These are phyloP conservation scores for Aspergillus bombycis DNA, from an alignment of 2,329 filamentous ascomycete genomes.

Conservation along the genomic window DNA sequence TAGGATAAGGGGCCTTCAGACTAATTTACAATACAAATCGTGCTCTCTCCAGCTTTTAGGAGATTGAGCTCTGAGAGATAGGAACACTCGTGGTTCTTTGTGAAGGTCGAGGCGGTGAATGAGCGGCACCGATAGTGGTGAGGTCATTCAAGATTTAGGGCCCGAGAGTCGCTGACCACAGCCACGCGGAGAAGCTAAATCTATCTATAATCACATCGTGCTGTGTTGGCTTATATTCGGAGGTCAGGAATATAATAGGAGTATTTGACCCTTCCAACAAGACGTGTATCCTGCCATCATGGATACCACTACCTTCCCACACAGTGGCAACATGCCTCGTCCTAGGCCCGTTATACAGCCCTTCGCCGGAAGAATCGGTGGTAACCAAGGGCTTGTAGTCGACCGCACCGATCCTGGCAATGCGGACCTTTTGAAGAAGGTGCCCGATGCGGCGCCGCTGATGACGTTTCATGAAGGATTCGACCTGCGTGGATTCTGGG, in stretches of 20 bases:
- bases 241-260: background rate
- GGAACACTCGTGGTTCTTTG: background rate
- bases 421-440: conserved; percentile 21
- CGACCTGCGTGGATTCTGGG: conserved; percentile 37
- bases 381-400: conserved; percentile 15
- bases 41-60: background rate
- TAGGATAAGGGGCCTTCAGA: too few species aligned
- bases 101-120: background rate
- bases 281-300: background rate
- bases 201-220: background rate
- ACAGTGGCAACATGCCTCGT: background rate
- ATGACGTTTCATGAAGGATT: conserved; percentile 35
- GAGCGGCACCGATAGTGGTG: background rate
- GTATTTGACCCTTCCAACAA: background rate
- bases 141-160: background rate
- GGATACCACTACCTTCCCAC: background rate
- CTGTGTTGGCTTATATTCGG: background rate
- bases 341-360: conserved; percentile 6
- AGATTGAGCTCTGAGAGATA: background rate
- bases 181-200: background rate
- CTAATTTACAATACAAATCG: background rate
- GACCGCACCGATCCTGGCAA: conserved; percentile 31
- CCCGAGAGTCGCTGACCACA: background rate
- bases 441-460: conserved; percentile 46
- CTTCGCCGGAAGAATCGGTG: conserved; percentile 17